A percentile compares a stretch with the other conserved stretches of the same genome.
phyloP scores from a whole-genome alignment of 176 grass and related monocot genomes.

The Alopecurus myosuroides region DNA sequence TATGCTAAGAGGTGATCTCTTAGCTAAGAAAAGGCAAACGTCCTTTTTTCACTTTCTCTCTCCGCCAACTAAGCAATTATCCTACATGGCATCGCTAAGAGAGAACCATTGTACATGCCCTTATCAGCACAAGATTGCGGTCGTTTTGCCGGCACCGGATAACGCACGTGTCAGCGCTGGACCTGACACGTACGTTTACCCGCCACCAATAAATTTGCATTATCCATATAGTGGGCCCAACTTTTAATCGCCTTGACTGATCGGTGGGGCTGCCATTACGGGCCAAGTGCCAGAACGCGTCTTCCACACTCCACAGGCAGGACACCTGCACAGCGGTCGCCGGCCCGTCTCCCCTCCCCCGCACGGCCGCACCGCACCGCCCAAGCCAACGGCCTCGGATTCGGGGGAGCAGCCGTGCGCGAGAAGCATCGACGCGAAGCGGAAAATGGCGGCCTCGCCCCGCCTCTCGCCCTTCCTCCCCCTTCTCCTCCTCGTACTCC shows the following conservation, averaged over 20 bases:
- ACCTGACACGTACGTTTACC: neutral
- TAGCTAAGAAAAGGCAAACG: too few species aligned
- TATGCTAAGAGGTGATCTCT: too few species aligned
- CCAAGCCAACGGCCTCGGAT: neutral
- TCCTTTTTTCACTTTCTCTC: too few species aligned
- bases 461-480: neutral
- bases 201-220: neutral
- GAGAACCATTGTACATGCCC: too few species aligned
- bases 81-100: too few species aligned
- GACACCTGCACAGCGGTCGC: neutral
- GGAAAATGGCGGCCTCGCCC: neutral
- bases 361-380: neutral
- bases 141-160: too few species aligned
- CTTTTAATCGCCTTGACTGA: neutral
- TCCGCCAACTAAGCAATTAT: too few species aligned
- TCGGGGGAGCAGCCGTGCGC: neutral
- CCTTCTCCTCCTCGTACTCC: neutral
- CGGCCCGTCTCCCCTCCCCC: neutral
- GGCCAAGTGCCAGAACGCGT: too few species aligned
- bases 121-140: too few species aligned
- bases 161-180: too few species aligned
- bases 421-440: conserved; percentile 1
- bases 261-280: neutral
- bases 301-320: neutral
- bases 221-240: neutral